Conservation (phyloP, 2,329 filamentous ascomycete species). For the Sporothrix dimorphospora region DNA sequence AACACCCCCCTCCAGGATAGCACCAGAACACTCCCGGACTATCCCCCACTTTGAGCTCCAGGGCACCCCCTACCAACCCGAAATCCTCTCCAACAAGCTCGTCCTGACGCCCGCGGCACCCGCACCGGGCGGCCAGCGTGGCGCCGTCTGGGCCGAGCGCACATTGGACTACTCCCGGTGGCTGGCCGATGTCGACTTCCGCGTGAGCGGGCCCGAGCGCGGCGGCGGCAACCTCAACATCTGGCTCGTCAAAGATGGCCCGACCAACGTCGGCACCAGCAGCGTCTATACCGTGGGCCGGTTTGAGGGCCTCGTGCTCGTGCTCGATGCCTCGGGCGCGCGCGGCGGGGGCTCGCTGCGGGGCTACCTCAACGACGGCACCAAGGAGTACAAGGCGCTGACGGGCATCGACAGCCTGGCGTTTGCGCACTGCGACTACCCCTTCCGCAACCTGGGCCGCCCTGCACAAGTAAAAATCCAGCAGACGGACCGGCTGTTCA, state of each 20-base stretch:
- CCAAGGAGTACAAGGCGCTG: constrained; percentile 75
- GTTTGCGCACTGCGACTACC: constrained; percentile 89
- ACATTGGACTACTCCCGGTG: constrained; percentile 68
- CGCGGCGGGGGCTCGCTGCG: constrained; percentile 73
- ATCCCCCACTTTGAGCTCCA: constrained; percentile 60
- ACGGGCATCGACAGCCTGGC: constrained; percentile 82
- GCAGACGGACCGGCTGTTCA: constrained; percentile 67
- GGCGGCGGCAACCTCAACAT: constrained; percentile 89
- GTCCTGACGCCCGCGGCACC: constrained; percentile 87
- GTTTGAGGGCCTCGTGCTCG: constrained; percentile 89
- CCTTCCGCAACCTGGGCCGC: constrained; percentile 88
- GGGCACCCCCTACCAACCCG: constrained; percentile 58
- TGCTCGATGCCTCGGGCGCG: constrained; percentile 82
- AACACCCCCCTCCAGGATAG: constrained; percentile 57
- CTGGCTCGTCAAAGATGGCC: constrained; percentile 79
- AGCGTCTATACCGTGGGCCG: constrained; percentile 83
- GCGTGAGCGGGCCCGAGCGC: constrained; percentile 81
- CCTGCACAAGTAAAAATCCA: constrained; percentile 77
- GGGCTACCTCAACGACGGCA: constrained; percentile 92
- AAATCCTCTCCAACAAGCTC: constrained; percentile 82
- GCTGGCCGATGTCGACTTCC: constrained; percentile 84
- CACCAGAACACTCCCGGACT: constrained; percentile 57
- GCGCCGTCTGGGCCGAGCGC: constrained; percentile 77
- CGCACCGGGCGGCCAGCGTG: constrained; percentile 81
- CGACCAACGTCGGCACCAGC: constrained; percentile 65